Evolutionary conservation across 768 basidiomycete genomes (phyloP).

Genomic region (Suillus discolor): DNA sequence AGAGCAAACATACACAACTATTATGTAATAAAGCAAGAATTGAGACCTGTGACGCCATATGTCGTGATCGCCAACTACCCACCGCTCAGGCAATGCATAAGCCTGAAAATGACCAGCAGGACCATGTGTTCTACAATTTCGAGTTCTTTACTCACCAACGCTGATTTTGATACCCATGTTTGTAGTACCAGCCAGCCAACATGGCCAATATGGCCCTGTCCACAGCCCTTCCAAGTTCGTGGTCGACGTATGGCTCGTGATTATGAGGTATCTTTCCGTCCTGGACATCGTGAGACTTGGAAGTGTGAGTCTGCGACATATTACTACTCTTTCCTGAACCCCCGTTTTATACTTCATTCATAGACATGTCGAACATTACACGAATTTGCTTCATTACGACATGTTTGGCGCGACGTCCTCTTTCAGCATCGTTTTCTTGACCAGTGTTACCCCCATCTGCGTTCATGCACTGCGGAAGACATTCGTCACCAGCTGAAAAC

Average conservation of each 20-base stretch:
- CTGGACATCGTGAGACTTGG: constrained; percentile 27
- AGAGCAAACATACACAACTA: no score
- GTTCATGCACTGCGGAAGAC: constrained; percentile 15
- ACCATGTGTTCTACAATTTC: neutral
- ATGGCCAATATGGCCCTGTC: neutral
- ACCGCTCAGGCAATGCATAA: neutral
- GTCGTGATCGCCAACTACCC: neutral
- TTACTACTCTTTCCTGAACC: neutral
- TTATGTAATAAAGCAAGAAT: no score
- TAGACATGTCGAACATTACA: constrained; percentile 30
- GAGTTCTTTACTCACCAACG: neutral
- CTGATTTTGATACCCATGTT: neutral
- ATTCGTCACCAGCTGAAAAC: constrained; percentile 28
- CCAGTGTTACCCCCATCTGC: constrained; percentile 29
- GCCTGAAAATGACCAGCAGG: neutral
- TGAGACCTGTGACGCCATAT: neutral
- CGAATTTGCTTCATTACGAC: constrained; percentile 24
- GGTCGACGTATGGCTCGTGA: constrained; percentile 31
- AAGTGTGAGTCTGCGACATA: constrained; percentile 22
- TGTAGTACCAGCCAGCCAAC: neutral
- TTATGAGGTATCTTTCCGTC: constrained; percentile 31
- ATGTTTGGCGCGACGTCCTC: constrained; percentile 31
- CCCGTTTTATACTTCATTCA: neutral
- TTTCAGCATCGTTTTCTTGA: constrained; percentile 25
- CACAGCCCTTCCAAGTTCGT: constrained; percentile 15